These are phyloP conservation scores for Cucurbita maxima DNA, from an alignment of 306 rosid species.

Conservation along the genomic window DNA sequence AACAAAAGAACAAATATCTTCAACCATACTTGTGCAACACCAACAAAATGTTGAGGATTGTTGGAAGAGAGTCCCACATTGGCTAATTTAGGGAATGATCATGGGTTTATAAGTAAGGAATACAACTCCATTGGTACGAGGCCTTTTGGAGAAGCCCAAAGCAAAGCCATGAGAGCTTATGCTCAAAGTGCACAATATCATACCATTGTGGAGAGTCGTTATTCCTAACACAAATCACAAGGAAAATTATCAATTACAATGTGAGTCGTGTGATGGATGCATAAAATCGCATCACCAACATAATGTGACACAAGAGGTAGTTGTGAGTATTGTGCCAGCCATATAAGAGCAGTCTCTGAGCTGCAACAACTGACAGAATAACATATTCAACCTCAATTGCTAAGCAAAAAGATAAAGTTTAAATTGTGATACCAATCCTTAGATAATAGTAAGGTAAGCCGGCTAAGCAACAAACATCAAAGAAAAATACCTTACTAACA, in stretches of 20 bases:
- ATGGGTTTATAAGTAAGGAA: too few species aligned
- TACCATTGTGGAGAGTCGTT: too few species aligned
- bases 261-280: neutral
- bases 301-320: neutral
- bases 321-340: neutral
- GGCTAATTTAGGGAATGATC: too few species aligned
- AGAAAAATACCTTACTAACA: neutral
- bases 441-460: neutral
- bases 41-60: neutral
- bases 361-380: neutral
- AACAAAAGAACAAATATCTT: conserved; percentile 7
- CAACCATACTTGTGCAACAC: neutral
- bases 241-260: neutral
- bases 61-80: too few species aligned
- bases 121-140: too few species aligned
- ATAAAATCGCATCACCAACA: neutral
- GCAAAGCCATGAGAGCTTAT: too few species aligned
- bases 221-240: neutral
- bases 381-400: neutral
- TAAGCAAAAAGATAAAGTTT: too few species aligned
- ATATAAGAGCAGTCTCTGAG: neutral
- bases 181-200: too few species aligned
- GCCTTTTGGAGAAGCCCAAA: too few species aligned
- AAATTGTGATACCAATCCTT: neutral
- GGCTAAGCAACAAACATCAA: neutral